Evolutionary conservation across 2,329 filamentous ascomycete species (phyloP), one percentile per base, ranked within the genome.

Genomic region (Elsinoe ampelina): DNA sequence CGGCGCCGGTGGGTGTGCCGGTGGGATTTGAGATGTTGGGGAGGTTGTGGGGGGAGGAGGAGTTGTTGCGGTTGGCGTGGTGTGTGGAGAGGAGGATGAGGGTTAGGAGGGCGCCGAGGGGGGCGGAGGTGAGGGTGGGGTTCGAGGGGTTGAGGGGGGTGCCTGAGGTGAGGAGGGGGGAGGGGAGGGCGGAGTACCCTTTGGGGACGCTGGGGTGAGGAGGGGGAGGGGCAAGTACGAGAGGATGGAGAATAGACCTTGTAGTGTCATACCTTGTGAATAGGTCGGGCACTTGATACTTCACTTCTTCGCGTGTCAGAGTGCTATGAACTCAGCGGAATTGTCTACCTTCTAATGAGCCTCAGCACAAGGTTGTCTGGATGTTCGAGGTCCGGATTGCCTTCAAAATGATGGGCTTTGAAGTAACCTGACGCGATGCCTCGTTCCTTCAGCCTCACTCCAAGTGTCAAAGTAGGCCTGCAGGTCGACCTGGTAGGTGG

Each of bases 11-110:
- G 32, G 82, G 82, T 1, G 74, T 86, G 4, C 83, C 83, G 0
- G 75, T 86, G 38, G 83, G 83, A 0, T 78, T 85, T 75, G 83
- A 86, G 69, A 77, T 86, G 19, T 64, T 86, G 58, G 81, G 83
- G 0, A 63, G 71, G 58, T 76, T 76, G 3, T 84, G 78, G 73
- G 73, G 67, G 2, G 83, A 86, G 62, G 71, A 70, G 38, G 74
- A 73, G 61, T 65, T 84, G 59, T 64, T 84, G 47, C 71, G 72
- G 42, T 73, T 83, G 34, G 81, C 78, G n/a, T 76, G 72, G 57
- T 66, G 70, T 45, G 70, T 83, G 22, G 76, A 80, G 62, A 65
- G 69, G 43, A 61, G 79, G 45, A 67, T 72, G 19, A 71, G 74
- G 58, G 67, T 76, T 19, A 73, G 80, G 58, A 74, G 63, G 61